Evolutionary conservation across 352 stramenopile species (phyloP).

Genomic region (Globisporangium paroecandrum): DNA sequence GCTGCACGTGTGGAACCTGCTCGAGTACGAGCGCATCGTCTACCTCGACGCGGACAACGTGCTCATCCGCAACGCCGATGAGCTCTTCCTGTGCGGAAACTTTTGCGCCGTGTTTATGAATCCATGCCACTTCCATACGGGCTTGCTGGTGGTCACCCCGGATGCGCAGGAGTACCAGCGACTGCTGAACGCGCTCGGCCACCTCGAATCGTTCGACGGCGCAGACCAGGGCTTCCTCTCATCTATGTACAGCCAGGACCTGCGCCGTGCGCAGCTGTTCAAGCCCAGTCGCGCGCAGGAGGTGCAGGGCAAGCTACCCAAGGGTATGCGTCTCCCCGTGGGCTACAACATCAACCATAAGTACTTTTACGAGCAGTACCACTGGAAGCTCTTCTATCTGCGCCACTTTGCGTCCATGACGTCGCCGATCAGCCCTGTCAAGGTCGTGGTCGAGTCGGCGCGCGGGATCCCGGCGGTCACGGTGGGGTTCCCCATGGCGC

Average conservation of each 20-base stretch:
- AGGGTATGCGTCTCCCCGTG: constrained; percentile 77
- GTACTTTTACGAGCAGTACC: constrained; percentile 88
- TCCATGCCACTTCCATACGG: constrained; percentile 89
- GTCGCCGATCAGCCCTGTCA: constrained; percentile 78
- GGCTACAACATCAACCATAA: constrained; percentile 92
- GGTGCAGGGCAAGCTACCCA: constrained; percentile 29
- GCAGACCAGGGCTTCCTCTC: constrained; percentile 86
- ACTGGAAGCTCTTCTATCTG: constrained; percentile 86
- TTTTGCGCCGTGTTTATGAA: constrained; percentile 92
- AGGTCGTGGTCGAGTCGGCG: constrained; percentile 82
- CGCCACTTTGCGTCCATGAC: constrained; percentile 86
- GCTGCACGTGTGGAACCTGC: constrained; percentile 87
- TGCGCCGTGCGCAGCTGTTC: constrained; percentile 74
- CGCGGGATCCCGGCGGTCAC: constrained; percentile 73
- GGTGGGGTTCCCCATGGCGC: constrained; percentile 84
- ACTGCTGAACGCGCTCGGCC: constrained; percentile 54
- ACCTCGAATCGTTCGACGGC: constrained; percentile 72
- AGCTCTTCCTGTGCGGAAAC: constrained; percentile 83
- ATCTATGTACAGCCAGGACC: constrained; percentile 81
- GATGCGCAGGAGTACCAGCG: constrained; percentile 66
- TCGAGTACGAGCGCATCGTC: constrained; percentile 89
- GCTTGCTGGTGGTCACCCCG: constrained; percentile 79
- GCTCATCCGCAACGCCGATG: constrained; percentile 84
- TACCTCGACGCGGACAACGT: constrained; percentile 91
- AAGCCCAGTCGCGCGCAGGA: constrained; percentile 38